Conservation (phyloP, 768 basidiomycete species). For the Lepiota subincarnata region DNA sequence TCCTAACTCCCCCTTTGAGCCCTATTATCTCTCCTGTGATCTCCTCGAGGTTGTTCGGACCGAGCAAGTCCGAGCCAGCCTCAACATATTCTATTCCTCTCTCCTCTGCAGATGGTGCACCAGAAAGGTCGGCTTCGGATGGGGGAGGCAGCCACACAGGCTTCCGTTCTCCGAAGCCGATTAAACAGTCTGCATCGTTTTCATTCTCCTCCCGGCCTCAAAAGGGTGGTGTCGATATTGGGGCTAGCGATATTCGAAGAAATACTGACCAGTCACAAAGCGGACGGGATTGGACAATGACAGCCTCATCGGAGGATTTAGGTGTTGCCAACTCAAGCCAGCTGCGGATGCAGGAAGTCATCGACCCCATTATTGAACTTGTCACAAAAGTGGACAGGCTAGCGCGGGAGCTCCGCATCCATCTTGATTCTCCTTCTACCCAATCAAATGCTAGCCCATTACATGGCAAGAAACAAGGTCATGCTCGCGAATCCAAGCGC, state of each 20-base stretch:
- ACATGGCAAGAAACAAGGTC: neutral
- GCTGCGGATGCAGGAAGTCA: neutral
- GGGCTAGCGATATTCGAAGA: too few relatives aligned
- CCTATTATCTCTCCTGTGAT: constrained; percentile 16
- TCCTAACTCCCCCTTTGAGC: constrained; percentile 13
- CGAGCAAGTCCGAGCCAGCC: constrained; percentile 2
- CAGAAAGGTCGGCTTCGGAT: neutral
- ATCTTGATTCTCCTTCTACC: neutral
- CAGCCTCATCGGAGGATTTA: neutral
- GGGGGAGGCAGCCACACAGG: neutral
- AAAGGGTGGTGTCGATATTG: neutral
- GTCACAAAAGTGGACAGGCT: constrained; percentile 4
- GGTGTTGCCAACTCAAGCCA: neutral
- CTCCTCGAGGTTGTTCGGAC: constrained; percentile 8
- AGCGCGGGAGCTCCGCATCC: constrained; percentile 5
- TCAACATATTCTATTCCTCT: neutral
- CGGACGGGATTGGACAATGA: neutral
- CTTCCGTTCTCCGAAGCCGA: constrained; percentile 6
- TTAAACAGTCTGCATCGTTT: neutral
- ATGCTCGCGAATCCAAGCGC: neutral
- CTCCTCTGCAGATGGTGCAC: neutral
- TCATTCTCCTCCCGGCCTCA: neutral
- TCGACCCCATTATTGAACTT: constrained; percentile 2
- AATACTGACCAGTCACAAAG: neutral
- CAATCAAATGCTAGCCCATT: neutral